Evolutionary conservation across 2,329 filamentous ascomycete genomes (phyloP).

Genomic region (Cercospora sojina): DNA sequence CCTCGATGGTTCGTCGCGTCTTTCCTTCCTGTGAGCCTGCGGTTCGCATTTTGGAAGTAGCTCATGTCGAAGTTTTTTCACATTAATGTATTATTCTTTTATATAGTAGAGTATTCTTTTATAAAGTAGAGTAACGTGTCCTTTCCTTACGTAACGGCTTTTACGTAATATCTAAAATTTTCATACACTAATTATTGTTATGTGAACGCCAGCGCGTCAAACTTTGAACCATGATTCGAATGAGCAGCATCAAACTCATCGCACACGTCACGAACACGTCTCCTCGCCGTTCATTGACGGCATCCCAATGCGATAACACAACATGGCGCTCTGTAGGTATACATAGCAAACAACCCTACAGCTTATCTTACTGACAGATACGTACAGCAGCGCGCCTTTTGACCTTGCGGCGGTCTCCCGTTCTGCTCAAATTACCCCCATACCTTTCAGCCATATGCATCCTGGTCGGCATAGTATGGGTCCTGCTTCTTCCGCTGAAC

Average conservation of each 20-base stretch:
- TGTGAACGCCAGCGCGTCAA: not conserved
- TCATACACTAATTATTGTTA: too few relatives aligned
- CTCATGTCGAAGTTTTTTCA: too few relatives aligned
- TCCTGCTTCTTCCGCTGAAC: constrained; percentile 84
- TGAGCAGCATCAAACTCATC: not conserved
- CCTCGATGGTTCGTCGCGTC: too few relatives aligned
- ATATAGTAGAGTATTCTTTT: too few relatives aligned
- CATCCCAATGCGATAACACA: constrained; percentile 14
- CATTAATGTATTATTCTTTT: too few relatives aligned
- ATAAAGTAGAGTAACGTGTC: too few relatives aligned
- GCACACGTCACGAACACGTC: not conserved
- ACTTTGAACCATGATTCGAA: not conserved
- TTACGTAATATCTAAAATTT: too few relatives aligned
- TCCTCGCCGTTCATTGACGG: not conserved
- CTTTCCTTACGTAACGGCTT: too few relatives aligned
- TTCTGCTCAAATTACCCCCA: constrained; percentile 78
- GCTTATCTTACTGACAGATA: not conserved
- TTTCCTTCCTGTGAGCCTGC: too few relatives aligned
- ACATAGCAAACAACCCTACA: not conserved
- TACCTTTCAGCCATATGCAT: constrained; percentile 85
- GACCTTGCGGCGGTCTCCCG: constrained; percentile 74
- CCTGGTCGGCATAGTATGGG: constrained; percentile 80
- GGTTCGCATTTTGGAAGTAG: too few relatives aligned
- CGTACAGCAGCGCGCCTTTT: constrained; percentile 54
- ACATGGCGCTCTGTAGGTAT: constrained; percentile 35